These are phyloP conservation scores for Neonothopanus nambi DNA, from an alignment of 1,284 basidiomycete genomes.

Conservation along the genomic window DNA sequence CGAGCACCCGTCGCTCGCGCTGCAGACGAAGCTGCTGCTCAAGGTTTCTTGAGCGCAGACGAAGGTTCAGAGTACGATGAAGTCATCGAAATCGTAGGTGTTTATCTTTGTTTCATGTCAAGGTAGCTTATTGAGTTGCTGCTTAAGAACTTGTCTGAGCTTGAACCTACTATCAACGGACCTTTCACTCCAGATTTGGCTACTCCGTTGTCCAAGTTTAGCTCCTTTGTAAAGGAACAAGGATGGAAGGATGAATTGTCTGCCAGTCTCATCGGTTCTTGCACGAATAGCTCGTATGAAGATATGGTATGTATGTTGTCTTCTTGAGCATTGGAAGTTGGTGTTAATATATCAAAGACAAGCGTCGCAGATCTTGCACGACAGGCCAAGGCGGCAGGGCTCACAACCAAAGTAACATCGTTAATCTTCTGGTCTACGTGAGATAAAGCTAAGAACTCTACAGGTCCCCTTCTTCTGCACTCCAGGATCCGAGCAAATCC, in stretches of 20 bases:
- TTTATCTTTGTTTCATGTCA: not conserved
- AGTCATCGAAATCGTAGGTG: slow-evolving; percentile 86
- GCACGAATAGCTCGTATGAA: slow-evolving; percentile 97
- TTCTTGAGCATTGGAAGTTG: not conserved
- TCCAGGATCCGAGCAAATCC: slow-evolving; percentile 96
- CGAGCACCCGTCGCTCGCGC: slow-evolving; percentile 86
- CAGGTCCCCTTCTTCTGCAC: slow-evolving; percentile 95
- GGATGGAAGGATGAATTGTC: slow-evolving; percentile 93
- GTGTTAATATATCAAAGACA: slow-evolving; percentile 9
- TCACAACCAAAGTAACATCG: slow-evolving; percentile 67
- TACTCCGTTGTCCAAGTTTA: slow-evolving; percentile 94
- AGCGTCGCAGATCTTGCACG: slow-evolving; percentile 78
- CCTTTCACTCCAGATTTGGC: slow-evolving; percentile 98
- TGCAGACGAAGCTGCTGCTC: slow-evolving; percentile 81
- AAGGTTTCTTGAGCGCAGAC: slow-evolving; percentile 84
- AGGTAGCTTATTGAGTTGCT: not conserved
- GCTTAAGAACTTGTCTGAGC: slow-evolving; percentile 81
- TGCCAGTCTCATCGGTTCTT: slow-evolving; percentile 93
- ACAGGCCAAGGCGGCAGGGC: slow-evolving; percentile 85
- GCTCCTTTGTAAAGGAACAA: slow-evolving; percentile 76
- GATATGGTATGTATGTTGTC: slow-evolving; percentile 71
- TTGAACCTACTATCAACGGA: slow-evolving; percentile 96
- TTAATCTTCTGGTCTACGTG: not conserved
- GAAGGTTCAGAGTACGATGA: slow-evolving; percentile 95
- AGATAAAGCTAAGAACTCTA: not conserved